These are phyloP conservation scores for Pleurotus tuber-regium DNA, from an alignment of 768 basidiomycete genomes.

Conservation along the genomic window DNA sequence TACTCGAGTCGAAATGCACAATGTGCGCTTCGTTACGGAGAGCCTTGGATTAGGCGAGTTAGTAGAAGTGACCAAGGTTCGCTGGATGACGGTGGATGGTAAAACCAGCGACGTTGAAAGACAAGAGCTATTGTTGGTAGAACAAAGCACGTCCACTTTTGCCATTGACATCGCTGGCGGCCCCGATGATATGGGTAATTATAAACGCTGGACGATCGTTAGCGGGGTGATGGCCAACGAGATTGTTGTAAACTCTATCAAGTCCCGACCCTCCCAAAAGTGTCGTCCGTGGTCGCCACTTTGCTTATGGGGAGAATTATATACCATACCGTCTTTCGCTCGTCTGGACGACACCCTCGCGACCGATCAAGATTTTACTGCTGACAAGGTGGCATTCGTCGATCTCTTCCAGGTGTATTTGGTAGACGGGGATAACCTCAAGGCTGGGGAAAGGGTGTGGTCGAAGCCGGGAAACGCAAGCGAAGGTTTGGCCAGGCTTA, in stretches of 20 bases:
- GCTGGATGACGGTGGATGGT: conserved; percentile 36
- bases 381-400: conserved; percentile 55
- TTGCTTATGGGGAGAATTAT: background rate
- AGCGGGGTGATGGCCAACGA: conserved; percentile 58
- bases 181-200: conserved; percentile 44
- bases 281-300: background rate
- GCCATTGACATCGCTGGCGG: conserved; percentile 48
- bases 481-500: conserved; percentile 55
- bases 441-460: conserved; percentile 52
- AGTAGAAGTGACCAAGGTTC: conserved; percentile 40
- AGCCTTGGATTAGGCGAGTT: conserved; percentile 45
- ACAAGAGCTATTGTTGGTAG: conserved; percentile 48
- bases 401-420: conserved; percentile 70
- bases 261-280: background rate
- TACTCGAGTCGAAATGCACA: conserved; percentile 38
- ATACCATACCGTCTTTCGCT: background rate
- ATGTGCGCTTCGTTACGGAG: conserved; percentile 49
- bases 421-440: conserved; percentile 39
- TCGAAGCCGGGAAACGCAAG: conserved; percentile 70
- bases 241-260: conserved; percentile 40
- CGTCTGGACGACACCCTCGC: background rate
- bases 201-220: conserved; percentile 45
- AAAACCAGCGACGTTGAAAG: conserved; percentile 19
- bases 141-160: conserved; percentile 49
- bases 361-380: conserved; percentile 17